A percentile compares a stretch with the other conserved stretches of the same genome.
Conservation (phyloP, 176 grass and related monocot genomes). For the Oryza glumipatula region DNA sequence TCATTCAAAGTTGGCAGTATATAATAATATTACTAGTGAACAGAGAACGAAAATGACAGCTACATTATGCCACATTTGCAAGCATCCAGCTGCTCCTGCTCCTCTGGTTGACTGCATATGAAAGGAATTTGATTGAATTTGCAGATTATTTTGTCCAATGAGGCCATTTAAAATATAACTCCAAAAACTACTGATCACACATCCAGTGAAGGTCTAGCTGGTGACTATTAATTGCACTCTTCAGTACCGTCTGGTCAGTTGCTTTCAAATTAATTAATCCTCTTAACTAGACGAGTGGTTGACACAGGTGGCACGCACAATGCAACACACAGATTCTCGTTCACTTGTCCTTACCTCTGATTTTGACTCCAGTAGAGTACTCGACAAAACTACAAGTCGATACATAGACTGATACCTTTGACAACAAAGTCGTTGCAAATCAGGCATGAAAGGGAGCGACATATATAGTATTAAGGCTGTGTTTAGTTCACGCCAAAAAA, state of each 20-base stretch:
- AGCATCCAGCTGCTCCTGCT: background rate
- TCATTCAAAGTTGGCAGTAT: background rate
- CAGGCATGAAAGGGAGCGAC: no score
- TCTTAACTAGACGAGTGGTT: background rate
- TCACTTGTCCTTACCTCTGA: background rate
- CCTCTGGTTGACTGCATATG: background rate
- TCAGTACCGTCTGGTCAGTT: background rate
- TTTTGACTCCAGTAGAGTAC: background rate
- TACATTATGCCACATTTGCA: background rate
- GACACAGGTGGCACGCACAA: background rate
- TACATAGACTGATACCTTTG: no score
- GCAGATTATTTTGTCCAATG: background rate
- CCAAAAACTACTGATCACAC: background rate
- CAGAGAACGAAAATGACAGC: background rate
- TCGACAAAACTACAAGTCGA: background rate
- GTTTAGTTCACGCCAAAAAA: no score
- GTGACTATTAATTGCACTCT: background rate
- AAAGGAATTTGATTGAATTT: background rate
- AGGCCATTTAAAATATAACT: background rate
- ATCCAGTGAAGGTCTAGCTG: background rate
- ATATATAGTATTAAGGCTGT: no score
- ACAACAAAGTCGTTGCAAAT: no score
- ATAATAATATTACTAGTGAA: background rate
- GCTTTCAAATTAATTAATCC: conserved; percentile 1
- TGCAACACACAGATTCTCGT: background rate